A percentile compares a stretch with the other conserved stretches of the same genome.
These are phyloP conservation scores for Daldinia sp. DNA, from an alignment of 2,329 filamentous ascomycete genomes.

Conservation along the genomic window DNA sequence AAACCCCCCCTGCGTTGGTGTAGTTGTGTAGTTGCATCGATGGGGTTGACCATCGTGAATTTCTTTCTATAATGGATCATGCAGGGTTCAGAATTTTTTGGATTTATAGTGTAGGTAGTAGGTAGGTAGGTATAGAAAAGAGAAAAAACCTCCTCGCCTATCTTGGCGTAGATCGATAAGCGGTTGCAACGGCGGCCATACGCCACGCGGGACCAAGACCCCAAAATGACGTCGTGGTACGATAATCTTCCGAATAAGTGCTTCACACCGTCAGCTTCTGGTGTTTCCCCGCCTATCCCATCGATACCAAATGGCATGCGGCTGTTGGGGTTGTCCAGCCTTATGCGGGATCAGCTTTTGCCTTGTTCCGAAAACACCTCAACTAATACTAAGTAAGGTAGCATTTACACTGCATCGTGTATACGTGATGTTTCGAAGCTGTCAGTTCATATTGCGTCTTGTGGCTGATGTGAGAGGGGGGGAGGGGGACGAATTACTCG, in stretches of 20 bases:
- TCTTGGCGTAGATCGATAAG: conserved; percentile 38
- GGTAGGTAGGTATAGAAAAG: no score
- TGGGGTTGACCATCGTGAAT: background rate
- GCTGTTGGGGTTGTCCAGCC: conserved; percentile 31
- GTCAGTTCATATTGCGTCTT: background rate
- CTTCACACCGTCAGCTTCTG: conserved; percentile 32
- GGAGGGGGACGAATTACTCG: background rate
- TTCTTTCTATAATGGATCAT: conserved; percentile 2
- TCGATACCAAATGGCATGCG: conserved; percentile 20
- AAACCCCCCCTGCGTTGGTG: background rate
- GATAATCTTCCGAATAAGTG: conserved; percentile 32
- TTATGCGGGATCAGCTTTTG: conserved; percentile 37
- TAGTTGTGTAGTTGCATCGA: background rate
- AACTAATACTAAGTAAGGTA: background rate
- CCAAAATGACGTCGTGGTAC: conserved; percentile 39
- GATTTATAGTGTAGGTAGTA: background rate
- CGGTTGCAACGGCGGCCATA: conserved; percentile 30
- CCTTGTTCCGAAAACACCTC: conserved; percentile 33
- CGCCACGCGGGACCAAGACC: conserved; percentile 28
- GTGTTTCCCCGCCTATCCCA: conserved; percentile 24
- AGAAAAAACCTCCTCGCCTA: background rate
- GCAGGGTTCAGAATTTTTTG: conserved; percentile 14
- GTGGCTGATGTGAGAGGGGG: background rate
- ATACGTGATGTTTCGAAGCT: conserved; percentile 2
- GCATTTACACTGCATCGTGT: conserved; percentile 20